Evolutionary conservation across 2,329 filamentous ascomycete species (phyloP).

Genomic region (Colletotrichum graminicola): DNA sequence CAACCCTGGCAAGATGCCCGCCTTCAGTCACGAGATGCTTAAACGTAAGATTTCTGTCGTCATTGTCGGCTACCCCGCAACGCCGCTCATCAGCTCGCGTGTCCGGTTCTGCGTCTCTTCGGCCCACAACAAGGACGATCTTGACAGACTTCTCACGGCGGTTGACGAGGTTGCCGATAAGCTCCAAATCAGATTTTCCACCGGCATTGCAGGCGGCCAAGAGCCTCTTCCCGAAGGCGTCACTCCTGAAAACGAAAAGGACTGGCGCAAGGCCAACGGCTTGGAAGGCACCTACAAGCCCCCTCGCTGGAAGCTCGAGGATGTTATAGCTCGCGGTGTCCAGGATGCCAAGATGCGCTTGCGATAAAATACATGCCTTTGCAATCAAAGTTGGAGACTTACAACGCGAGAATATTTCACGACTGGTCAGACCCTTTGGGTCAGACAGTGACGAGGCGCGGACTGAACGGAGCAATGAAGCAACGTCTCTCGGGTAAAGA

Average conservation of each 20-base stretch:
- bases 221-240: conserved; percentile 80
- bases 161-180: conserved; percentile 95
- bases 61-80: conserved; percentile 96
- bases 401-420: conserved; percentile 11
- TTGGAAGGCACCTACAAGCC: conserved; percentile 80
- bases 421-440: conserved; percentile 7
- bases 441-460: conserved; percentile 29
- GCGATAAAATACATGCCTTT: conserved; percentile 60
- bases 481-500: conserved; percentile 27
- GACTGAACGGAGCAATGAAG: conserved; percentile 29
- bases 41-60: conserved; percentile 98
- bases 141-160: conserved; percentile 88
- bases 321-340: conserved; percentile 80
- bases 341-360: conserved; percentile 81
- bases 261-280: conserved; percentile 72
- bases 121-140: conserved; percentile 97
- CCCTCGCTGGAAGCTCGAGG: conserved; percentile 87
- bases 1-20: conserved; percentile 98
- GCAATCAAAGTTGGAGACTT: background rate
- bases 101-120: conserved; percentile 96
- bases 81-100: conserved; percentile 92
- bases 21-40: conserved; percentile 98
- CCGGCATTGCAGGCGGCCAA: conserved; percentile 89
- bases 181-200: conserved; percentile 96
- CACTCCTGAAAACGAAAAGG: conserved; percentile 77